Percentiles rank a stretch among this genome's conserved stretches.
These are phyloP conservation scores for Nyssa sinensis DNA, from an alignment of 148 eudicot genomes.

Conservation along the genomic window DNA sequence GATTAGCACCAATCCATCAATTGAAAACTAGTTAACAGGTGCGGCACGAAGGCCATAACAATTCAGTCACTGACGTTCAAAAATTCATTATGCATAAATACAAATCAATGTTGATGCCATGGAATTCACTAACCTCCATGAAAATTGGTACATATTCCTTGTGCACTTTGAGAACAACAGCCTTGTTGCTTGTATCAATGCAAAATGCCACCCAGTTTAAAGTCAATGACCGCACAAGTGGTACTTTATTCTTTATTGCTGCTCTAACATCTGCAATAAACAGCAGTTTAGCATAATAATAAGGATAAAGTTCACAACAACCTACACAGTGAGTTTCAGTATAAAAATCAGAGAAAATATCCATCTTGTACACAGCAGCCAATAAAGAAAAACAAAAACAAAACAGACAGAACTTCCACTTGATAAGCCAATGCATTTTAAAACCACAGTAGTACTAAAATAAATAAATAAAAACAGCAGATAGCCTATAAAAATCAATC, in stretches of 20 bases:
- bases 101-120: not conserved
- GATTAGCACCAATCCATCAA: not conserved
- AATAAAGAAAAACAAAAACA: not conserved
- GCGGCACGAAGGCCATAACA: not conserved
- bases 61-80: not conserved
- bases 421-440: not conserved
- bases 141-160: constrained; percentile 95
- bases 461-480: not conserved
- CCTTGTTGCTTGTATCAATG: constrained; percentile 85
- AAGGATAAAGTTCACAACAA: not conserved
- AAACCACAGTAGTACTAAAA: not conserved
- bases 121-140: constrained; percentile 81
- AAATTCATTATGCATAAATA: not conserved
- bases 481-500: too few species aligned
- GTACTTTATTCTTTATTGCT: constrained; percentile 93
- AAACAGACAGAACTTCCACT: not conserved
- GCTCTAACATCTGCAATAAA: constrained; percentile 68
- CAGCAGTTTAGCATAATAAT: not conserved
- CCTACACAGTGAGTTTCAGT: not conserved
- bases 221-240: constrained; percentile 87
- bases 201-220: constrained; percentile 89
- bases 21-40: not conserved
- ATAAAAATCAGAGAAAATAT: not conserved
- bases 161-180: constrained; percentile 76
- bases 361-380: not conserved